Conservation (phyloP, 2,329 filamentous ascomycete species). For the Xylaria sp. region DNA sequence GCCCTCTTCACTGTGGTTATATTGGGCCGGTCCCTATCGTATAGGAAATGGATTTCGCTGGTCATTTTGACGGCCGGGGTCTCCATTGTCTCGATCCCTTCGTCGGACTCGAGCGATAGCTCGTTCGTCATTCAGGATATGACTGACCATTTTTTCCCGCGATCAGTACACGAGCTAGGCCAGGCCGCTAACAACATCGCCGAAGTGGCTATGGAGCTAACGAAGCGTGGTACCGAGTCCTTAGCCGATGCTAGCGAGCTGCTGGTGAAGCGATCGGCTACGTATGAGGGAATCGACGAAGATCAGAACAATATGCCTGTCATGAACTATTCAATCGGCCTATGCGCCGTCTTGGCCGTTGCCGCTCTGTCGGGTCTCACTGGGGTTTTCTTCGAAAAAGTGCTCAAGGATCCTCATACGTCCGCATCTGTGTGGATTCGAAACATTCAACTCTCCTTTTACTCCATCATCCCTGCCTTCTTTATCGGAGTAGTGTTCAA, state of each 20-base stretch:
- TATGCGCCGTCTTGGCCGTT: conserved; percentile 80
- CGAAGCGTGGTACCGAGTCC: conserved; percentile 58
- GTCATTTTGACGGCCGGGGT: conserved; percentile 84
- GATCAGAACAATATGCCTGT: conserved; percentile 63
- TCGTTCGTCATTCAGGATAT: conserved; percentile 72
- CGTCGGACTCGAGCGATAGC: conserved; percentile 61
- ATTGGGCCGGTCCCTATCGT: conserved; percentile 75
- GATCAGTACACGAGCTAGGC: conserved; percentile 81
- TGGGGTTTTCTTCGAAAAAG: conserved; percentile 89
- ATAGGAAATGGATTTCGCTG: conserved; percentile 83
- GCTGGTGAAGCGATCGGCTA: conserved; percentile 79
- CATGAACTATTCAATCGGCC: conserved; percentile 83
- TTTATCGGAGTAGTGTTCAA: conserved; percentile 87
- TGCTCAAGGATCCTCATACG: conserved; percentile 84
- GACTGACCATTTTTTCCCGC: conserved; percentile 76
- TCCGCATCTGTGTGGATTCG: conserved; percentile 89
- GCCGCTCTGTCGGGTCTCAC: conserved; percentile 86
- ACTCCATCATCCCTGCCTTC: conserved; percentile 89
- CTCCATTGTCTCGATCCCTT: conserved; percentile 83
- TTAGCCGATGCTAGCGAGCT: conserved; percentile 52
- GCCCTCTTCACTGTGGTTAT: conserved; percentile 87
- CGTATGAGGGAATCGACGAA: conserved; percentile 87
- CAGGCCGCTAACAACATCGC: conserved; percentile 66
- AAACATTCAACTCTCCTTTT: conserved; percentile 94
- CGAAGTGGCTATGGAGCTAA: conserved; percentile 63